phyloP scores from a whole-genome alignment of 768 basidiomycete genomes.

The Psilocybe sp. region DNA sequence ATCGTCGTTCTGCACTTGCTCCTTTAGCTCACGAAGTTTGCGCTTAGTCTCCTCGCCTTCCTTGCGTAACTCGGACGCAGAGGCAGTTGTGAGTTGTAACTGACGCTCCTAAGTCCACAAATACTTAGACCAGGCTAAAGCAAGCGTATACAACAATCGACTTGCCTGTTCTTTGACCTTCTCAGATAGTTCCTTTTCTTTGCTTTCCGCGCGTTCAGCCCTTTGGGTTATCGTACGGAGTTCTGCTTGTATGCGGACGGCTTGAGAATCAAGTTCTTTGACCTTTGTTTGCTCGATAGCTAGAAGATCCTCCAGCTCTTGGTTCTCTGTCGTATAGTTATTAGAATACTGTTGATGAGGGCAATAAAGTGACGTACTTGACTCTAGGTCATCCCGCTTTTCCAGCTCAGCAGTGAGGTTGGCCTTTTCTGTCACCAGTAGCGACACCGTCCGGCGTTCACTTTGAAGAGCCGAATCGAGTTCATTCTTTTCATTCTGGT shows the following conservation, averaged over 20 bases:
- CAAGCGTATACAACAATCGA: conserved; percentile 13
- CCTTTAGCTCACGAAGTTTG: conserved; percentile 69
- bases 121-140: conserved; percentile 12
- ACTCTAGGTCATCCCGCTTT: conserved; percentile 56
- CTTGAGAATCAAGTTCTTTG: conserved; percentile 35
- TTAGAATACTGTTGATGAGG: not conserved
- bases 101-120: conserved; percentile 62
- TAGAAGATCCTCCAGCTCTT: conserved; percentile 38
- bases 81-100: conserved; percentile 58
- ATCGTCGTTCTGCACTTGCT: conserved; percentile 82
- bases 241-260: conserved; percentile 41
- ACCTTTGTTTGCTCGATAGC: conserved; percentile 40
- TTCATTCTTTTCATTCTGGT: conserved; percentile 28
- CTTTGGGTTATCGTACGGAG: conserved; percentile 31
- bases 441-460: conserved; percentile 70
- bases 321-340: conserved; percentile 34
- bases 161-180: conserved; percentile 51
- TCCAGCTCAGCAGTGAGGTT: conserved; percentile 56
- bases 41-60: conserved; percentile 54
- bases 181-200: conserved; percentile 55
- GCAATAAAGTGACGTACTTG: conserved; percentile 42
- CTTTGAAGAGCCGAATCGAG: conserved; percentile 39
- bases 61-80: conserved; percentile 48
- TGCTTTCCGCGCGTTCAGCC: conserved; percentile 40
- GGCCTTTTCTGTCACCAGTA: conserved; percentile 76